Percentiles rank a stretch among this genome's conserved stretches.
Evolutionary conservation across 805 yeast species (phyloP).

Genomic region (Vanderwaltozyma yarrowii): DNA sequence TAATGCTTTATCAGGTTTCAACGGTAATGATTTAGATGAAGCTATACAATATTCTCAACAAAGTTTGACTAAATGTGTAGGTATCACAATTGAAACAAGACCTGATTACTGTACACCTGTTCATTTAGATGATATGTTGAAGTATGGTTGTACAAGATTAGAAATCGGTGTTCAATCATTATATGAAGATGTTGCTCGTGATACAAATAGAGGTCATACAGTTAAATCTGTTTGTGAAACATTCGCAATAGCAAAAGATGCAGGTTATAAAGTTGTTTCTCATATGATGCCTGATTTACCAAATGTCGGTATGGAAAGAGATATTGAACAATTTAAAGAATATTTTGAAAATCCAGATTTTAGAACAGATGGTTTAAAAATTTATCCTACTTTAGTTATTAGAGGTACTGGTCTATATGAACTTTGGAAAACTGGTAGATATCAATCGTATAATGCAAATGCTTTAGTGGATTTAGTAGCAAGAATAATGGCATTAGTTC

Average conservation of each 20-base stretch:
- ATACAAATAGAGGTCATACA: slow-evolving; percentile 96
- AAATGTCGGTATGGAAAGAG: slow-evolving; percentile 97
- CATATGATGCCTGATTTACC: slow-evolving; percentile 99
- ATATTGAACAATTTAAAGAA: slow-evolving; percentile 88
- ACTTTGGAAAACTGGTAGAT: slow-evolving; percentile 92
- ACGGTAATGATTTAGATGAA: slow-evolving; percentile 80
- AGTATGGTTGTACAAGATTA: slow-evolving; percentile 91
- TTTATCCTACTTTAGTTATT: slow-evolving; percentile 92
- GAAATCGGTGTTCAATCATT: slow-evolving; percentile 97
- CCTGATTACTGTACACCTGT: slow-evolving; percentile 98
- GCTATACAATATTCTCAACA: slow-evolving; percentile 88
- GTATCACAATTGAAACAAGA: slow-evolving; percentile 95
- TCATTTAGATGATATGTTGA: slow-evolving; percentile 89
- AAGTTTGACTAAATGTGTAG: slow-evolving; percentile 93
- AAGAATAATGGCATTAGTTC: slow-evolving; percentile 88
- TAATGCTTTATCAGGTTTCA: slow-evolving; percentile 89
- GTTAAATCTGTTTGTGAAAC: slow-evolving; percentile 94
- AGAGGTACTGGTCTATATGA: slow-evolving; percentile 97
- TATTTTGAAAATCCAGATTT: slow-evolving; percentile 95
- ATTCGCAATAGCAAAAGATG: slow-evolving; percentile 91
- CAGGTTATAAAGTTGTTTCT: slow-evolving; percentile 94
- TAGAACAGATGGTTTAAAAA: slow-evolving; percentile 91
- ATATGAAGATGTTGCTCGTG: slow-evolving; percentile 97
- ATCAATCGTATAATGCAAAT: slow-evolving; percentile 89
- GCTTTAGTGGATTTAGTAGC: slow-evolving; percentile 93